These are phyloP conservation scores for Neospora caninum DNA, from an alignment of 169 alveolate genomes.

Conservation along the genomic window DNA sequence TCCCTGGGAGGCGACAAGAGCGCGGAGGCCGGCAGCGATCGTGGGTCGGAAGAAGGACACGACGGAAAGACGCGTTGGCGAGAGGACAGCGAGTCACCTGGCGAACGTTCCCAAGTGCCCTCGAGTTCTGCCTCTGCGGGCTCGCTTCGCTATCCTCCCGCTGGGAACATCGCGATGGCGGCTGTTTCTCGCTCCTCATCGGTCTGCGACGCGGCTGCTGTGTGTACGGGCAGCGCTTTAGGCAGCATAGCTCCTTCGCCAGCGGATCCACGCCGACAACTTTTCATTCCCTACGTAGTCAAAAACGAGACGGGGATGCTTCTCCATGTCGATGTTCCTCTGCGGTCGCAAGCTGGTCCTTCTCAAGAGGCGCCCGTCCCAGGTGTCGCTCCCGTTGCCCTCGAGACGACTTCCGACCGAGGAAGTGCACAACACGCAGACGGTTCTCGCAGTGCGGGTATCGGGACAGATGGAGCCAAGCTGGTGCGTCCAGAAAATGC, in stretches of 20 bases:
- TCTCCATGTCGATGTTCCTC: constrained; percentile 45
- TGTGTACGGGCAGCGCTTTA: background rate
- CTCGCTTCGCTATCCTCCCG: too few species aligned
- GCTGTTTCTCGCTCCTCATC: background rate
- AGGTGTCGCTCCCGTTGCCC: too few species aligned
- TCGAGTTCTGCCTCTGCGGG: too few species aligned
- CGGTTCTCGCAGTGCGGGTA: background rate
- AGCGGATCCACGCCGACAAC: constrained; percentile 24
- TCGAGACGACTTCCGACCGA: background rate
- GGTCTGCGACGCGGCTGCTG: background rate
- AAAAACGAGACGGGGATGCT: constrained; percentile 61
- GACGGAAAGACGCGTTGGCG: too few species aligned
- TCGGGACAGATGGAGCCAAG: background rate
- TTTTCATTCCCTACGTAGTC: constrained; percentile 52
- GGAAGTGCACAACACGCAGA: background rate
- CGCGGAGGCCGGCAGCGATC: too few species aligned
- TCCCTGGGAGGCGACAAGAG: too few species aligned
- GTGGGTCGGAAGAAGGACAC: too few species aligned
- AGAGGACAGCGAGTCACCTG: too few species aligned
- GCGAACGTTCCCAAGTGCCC: too few species aligned
- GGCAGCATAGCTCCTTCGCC: background rate
- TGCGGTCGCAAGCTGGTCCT: background rate
- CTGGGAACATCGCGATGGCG: too few species aligned
- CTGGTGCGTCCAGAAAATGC: background rate
- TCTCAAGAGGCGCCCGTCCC: background rate